phyloP scores from a whole-genome alignment of 2,329 filamentous ascomycete genomes.

The Claviceps sorghi region DNA sequence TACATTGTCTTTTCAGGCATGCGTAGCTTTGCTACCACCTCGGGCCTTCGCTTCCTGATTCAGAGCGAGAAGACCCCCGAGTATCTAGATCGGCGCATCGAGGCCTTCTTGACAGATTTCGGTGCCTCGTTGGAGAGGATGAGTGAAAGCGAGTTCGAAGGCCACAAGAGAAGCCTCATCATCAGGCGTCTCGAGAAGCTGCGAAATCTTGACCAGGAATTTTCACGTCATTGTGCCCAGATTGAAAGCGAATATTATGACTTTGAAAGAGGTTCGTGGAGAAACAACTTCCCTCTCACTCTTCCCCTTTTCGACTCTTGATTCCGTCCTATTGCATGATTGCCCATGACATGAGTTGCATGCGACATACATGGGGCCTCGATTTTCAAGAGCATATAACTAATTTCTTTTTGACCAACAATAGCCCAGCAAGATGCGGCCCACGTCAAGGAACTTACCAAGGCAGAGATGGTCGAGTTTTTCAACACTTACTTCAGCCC shows the following conservation, averaged over 20 bases:
- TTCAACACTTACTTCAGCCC: conserved; percentile 65
- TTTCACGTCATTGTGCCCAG: conserved; percentile 67
- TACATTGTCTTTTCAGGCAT: conserved; percentile 87
- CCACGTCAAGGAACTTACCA: conserved; percentile 58
- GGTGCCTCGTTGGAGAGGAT: conserved; percentile 55
- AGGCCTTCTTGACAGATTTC: conserved; percentile 63
- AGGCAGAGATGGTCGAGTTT: conserved; percentile 66
- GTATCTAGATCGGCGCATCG: conserved; percentile 78
- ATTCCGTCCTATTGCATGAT: neutral
- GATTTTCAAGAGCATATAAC: neutral
- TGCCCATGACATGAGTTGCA: neutral
- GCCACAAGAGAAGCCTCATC: conserved; percentile 78
- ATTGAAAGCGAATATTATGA: conserved; percentile 79
- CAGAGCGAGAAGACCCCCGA: conserved; percentile 78
- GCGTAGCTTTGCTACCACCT: conserved; percentile 57
- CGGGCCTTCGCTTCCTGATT: conserved; percentile 78
- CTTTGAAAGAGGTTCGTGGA: conserved; percentile 61
- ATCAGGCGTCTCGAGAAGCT: conserved; percentile 78
- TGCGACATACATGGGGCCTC: neutral
- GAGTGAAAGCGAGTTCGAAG: conserved; percentile 72
- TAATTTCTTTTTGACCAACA: neutral
- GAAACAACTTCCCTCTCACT: neutral
- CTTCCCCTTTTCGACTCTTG: neutral
- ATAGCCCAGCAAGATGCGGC: conserved; percentile 62
- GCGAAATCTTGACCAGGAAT: conserved; percentile 83